Evolutionary conservation across 2,329 filamentous ascomycete genomes (phyloP).

Genomic region (Microcyclospora pomicola): DNA sequence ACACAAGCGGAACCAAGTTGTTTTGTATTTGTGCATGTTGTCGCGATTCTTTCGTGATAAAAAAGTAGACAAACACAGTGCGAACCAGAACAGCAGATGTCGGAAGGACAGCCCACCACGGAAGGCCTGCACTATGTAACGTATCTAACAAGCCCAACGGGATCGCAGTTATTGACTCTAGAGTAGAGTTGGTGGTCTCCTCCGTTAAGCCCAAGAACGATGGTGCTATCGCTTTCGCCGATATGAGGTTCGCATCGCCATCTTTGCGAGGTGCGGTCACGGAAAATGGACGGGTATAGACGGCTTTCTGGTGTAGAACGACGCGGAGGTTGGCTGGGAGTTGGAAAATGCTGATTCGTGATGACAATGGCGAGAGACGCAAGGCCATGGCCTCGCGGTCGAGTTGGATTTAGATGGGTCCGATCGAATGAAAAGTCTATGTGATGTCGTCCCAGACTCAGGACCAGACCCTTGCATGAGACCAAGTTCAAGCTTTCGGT

Average conservation of each 20-base stretch:
- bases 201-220: too few relatives aligned
- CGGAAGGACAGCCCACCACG: constrained; percentile 21
- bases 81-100: constrained; percentile 17
- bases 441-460: neutral
- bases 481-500: neutral
- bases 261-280: constrained; percentile 7
- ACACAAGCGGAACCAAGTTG: constrained; percentile 10
- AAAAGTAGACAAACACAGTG: constrained; percentile 15
- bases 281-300: constrained; percentile 13
- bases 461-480: neutral
- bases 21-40: constrained; percentile 7
- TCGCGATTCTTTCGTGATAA: constrained; percentile 9
- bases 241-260: constrained; percentile 4
- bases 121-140: constrained; percentile 16
- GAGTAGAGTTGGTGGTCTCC: too few relatives aligned
- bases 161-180: constrained; percentile 5
- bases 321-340: neutral
- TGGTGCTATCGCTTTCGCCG: neutral
- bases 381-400: neutral
- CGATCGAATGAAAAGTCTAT: neutral
- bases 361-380: neutral
- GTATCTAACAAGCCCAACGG: constrained; percentile 9
- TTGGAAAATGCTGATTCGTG: neutral
- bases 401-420: neutral
- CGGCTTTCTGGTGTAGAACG: neutral